These are phyloP conservation scores for Monilinia vaccinii-corymbosi DNA, from an alignment of 2,329 filamentous ascomycete species.

Conservation along the genomic window DNA sequence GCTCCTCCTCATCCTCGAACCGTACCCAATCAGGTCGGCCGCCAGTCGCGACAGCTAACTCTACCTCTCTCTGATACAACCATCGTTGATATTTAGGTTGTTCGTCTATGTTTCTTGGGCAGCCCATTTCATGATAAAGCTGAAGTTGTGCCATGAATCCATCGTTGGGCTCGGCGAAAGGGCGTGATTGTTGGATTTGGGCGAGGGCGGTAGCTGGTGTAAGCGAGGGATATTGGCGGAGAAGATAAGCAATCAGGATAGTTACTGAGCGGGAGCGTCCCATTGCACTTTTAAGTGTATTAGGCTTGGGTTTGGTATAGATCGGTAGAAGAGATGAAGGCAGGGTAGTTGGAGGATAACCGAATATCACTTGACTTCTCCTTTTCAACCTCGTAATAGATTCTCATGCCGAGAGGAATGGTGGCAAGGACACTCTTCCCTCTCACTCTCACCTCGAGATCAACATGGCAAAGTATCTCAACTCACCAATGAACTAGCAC, in stretches of 20 bases:
- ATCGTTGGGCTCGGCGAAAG: slow-evolving; percentile 78
- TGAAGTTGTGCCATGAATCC: slow-evolving; percentile 87
- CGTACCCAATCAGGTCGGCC: slow-evolving; percentile 73
- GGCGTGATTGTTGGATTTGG: slow-evolving; percentile 59
- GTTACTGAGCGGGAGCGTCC: slow-evolving; percentile 90
- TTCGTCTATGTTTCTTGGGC: slow-evolving; percentile 56
- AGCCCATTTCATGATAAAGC: slow-evolving; percentile 82
- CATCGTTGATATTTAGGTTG: slow-evolving; percentile 75
- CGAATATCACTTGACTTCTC: neutral
- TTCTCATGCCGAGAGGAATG: no score
- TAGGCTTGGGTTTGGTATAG: slow-evolving; percentile 4
- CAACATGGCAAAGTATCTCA: slow-evolving; percentile 11
- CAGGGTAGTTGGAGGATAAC: neutral
- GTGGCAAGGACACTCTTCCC: no score
- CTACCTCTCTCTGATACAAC: slow-evolving; percentile 57
- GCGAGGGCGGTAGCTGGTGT: slow-evolving; percentile 49
- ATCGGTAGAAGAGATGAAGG: neutral
- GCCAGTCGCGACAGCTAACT: slow-evolving; percentile 60
- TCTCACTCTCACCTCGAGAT: slow-evolving; percentile 1
- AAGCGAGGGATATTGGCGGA: slow-evolving; percentile 52
- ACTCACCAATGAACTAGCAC: slow-evolving; percentile 66
- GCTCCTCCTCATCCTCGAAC: slow-evolving; percentile 63
- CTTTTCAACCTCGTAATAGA: neutral
- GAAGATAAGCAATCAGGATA: slow-evolving; percentile 74
- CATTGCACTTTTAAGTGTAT: slow-evolving; percentile 61